A percentile compares a stretch with the other conserved stretches of the same genome.
Evolutionary conservation across 2,329 filamentous ascomycete species (phyloP).

Genomic region (Neofusicoccum laricinum): DNA sequence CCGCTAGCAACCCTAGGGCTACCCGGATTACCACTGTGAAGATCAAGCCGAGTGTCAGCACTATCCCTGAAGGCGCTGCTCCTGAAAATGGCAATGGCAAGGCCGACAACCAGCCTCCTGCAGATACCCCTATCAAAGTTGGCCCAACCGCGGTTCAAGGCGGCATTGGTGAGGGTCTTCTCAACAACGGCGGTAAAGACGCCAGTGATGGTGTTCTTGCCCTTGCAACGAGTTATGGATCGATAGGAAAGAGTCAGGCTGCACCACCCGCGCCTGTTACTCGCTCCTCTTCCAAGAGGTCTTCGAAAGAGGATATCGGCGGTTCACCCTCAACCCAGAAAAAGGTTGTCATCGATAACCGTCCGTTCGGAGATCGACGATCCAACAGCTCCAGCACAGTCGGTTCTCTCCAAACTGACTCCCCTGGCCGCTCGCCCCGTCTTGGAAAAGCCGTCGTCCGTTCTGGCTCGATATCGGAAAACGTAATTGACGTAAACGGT

Average conservation of each 20-base stretch:
- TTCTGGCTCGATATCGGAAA: constrained; percentile 77
- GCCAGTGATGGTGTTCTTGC: constrained; percentile 66
- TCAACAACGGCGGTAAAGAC: constrained; percentile 50
- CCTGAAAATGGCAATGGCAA: constrained; percentile 31
- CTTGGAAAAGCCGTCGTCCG: constrained; percentile 52
- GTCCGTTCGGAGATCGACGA: constrained; percentile 12
- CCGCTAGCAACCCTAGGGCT: constrained; percentile 57
- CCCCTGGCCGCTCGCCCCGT: constrained; percentile 25
- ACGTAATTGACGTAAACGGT: constrained; percentile 70
- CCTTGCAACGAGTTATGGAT: constrained; percentile 47
- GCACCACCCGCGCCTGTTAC: not conserved
- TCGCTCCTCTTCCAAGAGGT: not conserved
- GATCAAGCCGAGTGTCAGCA: constrained; percentile 57
- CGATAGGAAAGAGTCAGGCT: constrained; percentile 26
- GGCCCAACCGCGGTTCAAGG: constrained; percentile 44
- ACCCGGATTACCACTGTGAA: constrained; percentile 63
- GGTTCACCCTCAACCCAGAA: not conserved
- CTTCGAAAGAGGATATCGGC: not conserved
- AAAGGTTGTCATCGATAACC: constrained; percentile 7
- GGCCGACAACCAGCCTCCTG: constrained; percentile 18
- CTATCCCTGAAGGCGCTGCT: constrained; percentile 38
- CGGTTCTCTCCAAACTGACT: constrained; percentile 29
- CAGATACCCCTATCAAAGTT: constrained; percentile 33
- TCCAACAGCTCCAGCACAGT: constrained; percentile 29
- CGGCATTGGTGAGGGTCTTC: constrained; percentile 53